Percentiles rank a stretch among this genome's conserved stretches.
These are phyloP conservation scores for Ploettnerulaceae sp. DNA, from an alignment of 2,329 filamentous ascomycete species.

Conservation along the genomic window DNA sequence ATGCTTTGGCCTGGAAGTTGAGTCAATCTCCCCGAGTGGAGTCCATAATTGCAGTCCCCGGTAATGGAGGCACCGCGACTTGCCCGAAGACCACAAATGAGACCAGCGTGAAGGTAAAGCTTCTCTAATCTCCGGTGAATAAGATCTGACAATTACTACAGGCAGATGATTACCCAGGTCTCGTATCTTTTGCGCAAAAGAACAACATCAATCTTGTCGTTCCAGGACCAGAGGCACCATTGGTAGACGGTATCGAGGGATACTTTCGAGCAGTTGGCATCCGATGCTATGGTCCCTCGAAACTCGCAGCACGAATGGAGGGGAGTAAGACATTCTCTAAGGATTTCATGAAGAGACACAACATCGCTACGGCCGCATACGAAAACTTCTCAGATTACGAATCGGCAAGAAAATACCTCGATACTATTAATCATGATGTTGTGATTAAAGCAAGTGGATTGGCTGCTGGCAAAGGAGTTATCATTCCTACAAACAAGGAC, in stretches of 20 bases:
- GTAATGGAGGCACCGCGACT: constrained; percentile 80
- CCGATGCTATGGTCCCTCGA: constrained; percentile 69
- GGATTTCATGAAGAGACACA: constrained; percentile 91
- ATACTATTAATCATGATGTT: constrained; percentile 63
- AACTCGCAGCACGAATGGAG: constrained; percentile 83
- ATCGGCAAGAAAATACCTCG: constrained; percentile 68
- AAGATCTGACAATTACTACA: not conserved
- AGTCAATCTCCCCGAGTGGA: constrained; percentile 75
- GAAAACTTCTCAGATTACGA: constrained; percentile 80
- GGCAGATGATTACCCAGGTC: constrained; percentile 68
- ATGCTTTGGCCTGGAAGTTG: constrained; percentile 92
- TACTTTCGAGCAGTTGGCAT: constrained; percentile 62
- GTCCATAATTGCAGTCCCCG: constrained; percentile 65
- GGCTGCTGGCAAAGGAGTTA: constrained; percentile 92
- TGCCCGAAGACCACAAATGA: constrained; percentile 71
- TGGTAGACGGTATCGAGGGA: constrained; percentile 84
- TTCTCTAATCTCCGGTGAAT: not conserved
- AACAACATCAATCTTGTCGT: constrained; percentile 77
- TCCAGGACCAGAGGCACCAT: constrained; percentile 86
- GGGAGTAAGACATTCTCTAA: constrained; percentile 97
- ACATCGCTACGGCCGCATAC: constrained; percentile 87
- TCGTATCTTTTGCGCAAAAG: constrained; percentile 70
- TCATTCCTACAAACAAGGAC: constrained; percentile 61
- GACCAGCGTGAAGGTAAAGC: constrained; percentile 44
- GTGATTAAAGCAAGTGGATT: constrained; percentile 94